Conservation (phyloP, 1,139 yeast species). For the Yarrowia galli region DNA sequence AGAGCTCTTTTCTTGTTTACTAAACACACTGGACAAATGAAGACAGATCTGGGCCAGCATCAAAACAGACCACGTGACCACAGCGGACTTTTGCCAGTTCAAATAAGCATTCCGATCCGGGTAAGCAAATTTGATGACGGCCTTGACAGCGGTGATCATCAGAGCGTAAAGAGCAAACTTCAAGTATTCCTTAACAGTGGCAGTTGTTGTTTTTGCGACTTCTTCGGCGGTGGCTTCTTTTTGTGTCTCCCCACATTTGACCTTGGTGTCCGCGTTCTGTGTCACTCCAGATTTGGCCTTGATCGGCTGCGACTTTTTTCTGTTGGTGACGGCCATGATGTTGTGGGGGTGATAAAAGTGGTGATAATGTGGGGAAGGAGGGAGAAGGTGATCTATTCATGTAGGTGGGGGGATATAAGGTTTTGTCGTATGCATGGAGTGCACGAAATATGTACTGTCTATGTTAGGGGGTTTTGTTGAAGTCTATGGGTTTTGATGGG, state of each 20-base stretch:
- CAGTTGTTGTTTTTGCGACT: background rate
- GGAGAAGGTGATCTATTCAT: background rate
- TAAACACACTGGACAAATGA: background rate
- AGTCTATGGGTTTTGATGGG: too few relatives aligned
- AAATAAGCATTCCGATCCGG: background rate
- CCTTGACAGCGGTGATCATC: slow-evolving; percentile 1
- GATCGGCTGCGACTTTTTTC: background rate
- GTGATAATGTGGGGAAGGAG: background rate
- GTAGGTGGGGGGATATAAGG: too few relatives aligned
- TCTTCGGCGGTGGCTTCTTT: background rate
- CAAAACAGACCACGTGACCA: background rate
- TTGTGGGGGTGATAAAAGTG: background rate
- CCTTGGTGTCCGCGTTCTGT: too few relatives aligned
- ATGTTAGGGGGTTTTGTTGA: background rate
- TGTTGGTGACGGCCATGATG: slow-evolving; percentile 1
- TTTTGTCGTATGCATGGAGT: background rate
- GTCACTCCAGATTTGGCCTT: background rate
- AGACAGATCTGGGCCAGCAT: background rate
- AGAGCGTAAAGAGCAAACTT: background rate
- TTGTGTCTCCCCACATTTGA: too few relatives aligned
- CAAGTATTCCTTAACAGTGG: background rate
- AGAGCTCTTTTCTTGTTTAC: background rate
- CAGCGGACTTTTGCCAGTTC: background rate
- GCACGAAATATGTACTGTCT: background rate
- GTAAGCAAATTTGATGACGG: slow-evolving; percentile 2